Conservation (phyloP, 1,284 basidiomycete species). For the Porogramme epimiltina region DNA sequence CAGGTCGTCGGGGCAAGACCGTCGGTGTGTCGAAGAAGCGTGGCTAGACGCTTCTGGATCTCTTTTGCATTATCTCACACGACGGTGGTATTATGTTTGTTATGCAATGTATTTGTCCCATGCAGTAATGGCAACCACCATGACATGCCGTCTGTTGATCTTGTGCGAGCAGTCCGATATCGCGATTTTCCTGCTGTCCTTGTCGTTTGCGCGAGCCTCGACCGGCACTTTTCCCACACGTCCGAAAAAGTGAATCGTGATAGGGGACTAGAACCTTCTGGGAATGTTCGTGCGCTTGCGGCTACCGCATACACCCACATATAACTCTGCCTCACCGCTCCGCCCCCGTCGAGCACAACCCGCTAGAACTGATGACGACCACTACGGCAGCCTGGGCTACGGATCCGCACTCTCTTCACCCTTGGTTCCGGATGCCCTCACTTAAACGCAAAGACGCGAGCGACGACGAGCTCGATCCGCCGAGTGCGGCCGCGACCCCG, state of each 20-base stretch:
- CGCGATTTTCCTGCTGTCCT: too few species aligned
- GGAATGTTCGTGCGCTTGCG: conserved; percentile 19
- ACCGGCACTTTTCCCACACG: neutral
- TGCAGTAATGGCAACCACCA: conserved; percentile 24
- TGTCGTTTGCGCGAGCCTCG: too few species aligned
- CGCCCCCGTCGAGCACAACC: too few species aligned
- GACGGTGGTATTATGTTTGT: conserved; percentile 23
- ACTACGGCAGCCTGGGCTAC: conserved; percentile 31
- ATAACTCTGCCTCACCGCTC: too few species aligned
- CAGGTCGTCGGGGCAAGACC: conserved; percentile 88
- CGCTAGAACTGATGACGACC: conserved; percentile 23
- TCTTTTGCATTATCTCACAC: conserved; percentile 16
- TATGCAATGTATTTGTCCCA: conserved; percentile 23
- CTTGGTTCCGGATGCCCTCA: conserved; percentile 52
- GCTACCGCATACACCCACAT: conserved; percentile 17
- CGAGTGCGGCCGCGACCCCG: conserved; percentile 5
- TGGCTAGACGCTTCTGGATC: conserved; percentile 50
- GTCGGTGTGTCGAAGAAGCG: conserved; percentile 94
- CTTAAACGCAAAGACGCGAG: conserved; percentile 49
- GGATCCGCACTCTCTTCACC: conserved; percentile 44
- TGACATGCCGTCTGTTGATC: conserved; percentile 23
- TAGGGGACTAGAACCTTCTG: conserved; percentile 19
- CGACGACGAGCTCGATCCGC: conserved; percentile 23
- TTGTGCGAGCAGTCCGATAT: too few species aligned
- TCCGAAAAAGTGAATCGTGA: conserved; percentile 6